These are phyloP conservation scores for Suhomyces kunorum DNA, from an alignment of 1,139 yeast genomes.

Conservation along the genomic window DNA sequence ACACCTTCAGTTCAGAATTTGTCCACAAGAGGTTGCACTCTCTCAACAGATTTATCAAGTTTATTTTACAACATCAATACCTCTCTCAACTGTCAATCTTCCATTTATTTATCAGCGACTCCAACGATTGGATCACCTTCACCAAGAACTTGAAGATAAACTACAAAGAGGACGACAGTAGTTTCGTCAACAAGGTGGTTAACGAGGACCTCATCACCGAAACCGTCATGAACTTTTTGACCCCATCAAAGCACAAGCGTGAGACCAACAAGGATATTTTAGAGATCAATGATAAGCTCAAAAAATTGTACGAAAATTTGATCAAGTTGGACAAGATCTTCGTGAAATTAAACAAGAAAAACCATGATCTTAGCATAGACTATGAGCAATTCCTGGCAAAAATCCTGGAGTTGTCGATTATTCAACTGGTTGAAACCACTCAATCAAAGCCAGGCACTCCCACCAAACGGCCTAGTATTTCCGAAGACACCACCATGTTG, in stretches of 20 bases:
- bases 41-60: constrained; percentile 69
- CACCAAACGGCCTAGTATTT: constrained; percentile 9
- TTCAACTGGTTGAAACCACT: constrained; percentile 32
- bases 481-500: constrained; percentile 20
- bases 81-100: constrained; percentile 71
- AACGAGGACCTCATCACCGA: constrained; percentile 74
- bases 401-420: constrained; percentile 63
- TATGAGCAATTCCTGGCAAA: constrained; percentile 71
- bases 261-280: constrained; percentile 77
- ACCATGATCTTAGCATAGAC: constrained; percentile 72
- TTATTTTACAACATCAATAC: constrained; percentile 72
- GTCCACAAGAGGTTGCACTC: constrained; percentile 85
- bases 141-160: constrained; percentile 59
- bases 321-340: constrained; percentile 77
- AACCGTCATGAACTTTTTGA: constrained; percentile 87
- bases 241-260: constrained; percentile 65
- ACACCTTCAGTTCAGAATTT: constrained; percentile 77
- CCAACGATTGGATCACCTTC: constrained; percentile 82
- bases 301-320: constrained; percentile 81
- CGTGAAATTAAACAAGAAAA: constrained; percentile 68
- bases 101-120: constrained; percentile 71
- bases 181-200: constrained; percentile 45
- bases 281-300: constrained; percentile 80
- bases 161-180: constrained; percentile 28
- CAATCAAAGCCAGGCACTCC: constrained; percentile 13